Percentiles rank a stretch among this genome's conserved stretches.
These are phyloP conservation scores for Thoreauomyces humboldtii DNA, from an alignment of 192 early-diverging fungal genomes.

Conservation along the genomic window DNA sequence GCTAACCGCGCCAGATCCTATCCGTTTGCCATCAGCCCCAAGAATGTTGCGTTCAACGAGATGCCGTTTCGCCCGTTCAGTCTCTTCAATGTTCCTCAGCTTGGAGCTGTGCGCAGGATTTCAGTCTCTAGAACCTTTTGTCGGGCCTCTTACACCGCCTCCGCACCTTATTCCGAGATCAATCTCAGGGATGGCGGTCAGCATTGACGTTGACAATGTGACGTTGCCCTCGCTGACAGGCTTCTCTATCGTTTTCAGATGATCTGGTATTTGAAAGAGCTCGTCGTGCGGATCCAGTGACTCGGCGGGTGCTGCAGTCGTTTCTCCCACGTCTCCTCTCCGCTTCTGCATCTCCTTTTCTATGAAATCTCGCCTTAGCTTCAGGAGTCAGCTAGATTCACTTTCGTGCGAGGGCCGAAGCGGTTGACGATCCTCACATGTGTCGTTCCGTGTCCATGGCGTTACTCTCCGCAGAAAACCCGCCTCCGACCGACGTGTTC, in stretches of 20 bases:
- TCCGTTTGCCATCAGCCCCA: neutral
- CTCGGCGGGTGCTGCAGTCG: too few relatives aligned
- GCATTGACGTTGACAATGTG: conserved; percentile 79
- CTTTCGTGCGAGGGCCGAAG: too few relatives aligned
- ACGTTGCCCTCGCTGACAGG: conserved; percentile 82
- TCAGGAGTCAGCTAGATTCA: too few relatives aligned
- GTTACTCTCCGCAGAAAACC: conserved; percentile 35
- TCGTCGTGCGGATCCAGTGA: conserved; percentile 49
- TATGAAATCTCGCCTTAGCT: conserved; percentile 77
- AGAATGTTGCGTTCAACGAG: conserved; percentile 44
- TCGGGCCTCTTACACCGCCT: too few relatives aligned
- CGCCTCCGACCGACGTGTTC: conserved; percentile 8
- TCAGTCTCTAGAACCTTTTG: too few relatives aligned
- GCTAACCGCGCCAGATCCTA: conserved; percentile 2
- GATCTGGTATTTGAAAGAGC: conserved; percentile 66
- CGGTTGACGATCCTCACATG: too few relatives aligned
- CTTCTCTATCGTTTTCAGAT: conserved; percentile 56
- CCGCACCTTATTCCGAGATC: conserved; percentile 83
- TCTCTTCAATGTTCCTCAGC: conserved; percentile 77
- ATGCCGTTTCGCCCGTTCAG: conserved; percentile 71
- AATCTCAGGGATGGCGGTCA: conserved; percentile 89
- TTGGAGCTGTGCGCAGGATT: too few relatives aligned
- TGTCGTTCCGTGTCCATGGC: conserved; percentile 44
- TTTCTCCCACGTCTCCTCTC: conserved; percentile 32
- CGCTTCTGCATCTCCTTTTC: conserved; percentile 71